phyloP scores from a whole-genome alignment of 2,329 filamentous ascomycete genomes.

The Aureobasidium sp. region DNA sequence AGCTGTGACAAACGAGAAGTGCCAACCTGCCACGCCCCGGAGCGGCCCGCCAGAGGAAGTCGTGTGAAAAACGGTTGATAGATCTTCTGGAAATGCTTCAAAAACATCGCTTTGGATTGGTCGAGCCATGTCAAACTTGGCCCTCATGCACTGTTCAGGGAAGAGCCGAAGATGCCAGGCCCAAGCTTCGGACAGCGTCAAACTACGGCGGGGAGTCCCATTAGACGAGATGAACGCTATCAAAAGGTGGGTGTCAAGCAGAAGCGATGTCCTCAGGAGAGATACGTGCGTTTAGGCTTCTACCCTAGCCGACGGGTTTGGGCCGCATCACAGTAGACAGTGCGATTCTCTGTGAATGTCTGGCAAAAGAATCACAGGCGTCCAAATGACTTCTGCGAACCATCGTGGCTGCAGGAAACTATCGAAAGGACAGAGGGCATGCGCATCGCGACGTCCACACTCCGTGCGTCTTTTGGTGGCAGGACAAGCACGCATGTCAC shows the following conservation, averaged over 20 bases:
- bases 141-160: constrained; percentile 5
- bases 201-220: constrained; percentile 6
- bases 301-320: not conserved
- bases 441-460: not conserved
- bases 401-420: constrained; percentile 12
- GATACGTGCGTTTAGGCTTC: constrained; percentile 1
- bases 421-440: constrained; percentile 10
- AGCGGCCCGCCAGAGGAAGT: constrained; percentile 12
- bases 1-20: constrained; percentile 9
- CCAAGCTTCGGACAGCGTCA: constrained; percentile 10
- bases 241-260: constrained; percentile 11
- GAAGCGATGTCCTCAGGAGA: constrained; percentile 4
- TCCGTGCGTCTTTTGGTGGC: constrained; percentile 1
- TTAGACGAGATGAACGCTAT: constrained; percentile 10
- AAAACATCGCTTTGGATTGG: constrained; percentile 2
- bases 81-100: constrained; percentile 13
- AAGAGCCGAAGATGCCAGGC: constrained; percentile 10
- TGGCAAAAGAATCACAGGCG: not conserved
- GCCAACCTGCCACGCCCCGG: constrained; percentile 14
- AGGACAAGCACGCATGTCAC: constrained; percentile 11
- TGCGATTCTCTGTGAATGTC: not conserved
- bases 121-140: not conserved
- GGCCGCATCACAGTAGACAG: not conserved
- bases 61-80: constrained; percentile 11
- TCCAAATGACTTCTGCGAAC: constrained; percentile 10